Evolutionary conservation across 2,329 filamentous ascomycete species (phyloP), one percentile per base, ranked within the genome.

Genomic region (Arthrobotrys sinensis): DNA sequence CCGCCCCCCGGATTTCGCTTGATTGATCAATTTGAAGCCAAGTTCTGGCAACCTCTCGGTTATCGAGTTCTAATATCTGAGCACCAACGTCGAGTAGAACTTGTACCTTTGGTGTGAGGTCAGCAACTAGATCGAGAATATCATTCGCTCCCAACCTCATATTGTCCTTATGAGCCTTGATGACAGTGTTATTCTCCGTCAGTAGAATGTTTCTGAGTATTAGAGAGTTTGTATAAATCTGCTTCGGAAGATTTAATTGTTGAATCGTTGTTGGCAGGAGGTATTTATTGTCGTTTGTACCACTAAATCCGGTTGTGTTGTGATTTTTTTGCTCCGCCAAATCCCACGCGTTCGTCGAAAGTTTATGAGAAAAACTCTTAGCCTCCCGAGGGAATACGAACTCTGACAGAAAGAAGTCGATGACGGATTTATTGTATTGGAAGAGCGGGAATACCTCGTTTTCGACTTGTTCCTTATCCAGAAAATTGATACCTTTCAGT

Each of bases 71-170:
- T 0, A 94, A 82, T 3, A 94, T 88, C 57, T 91, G 89, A 0
- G 92, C 91, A 0, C 92, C 91, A 0, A 92, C 91, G 80, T 94
- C 91, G 0, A 94, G 85, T 0, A 94, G 87, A 0, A 93, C 90
- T 0, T 87, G 86, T 0, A 88, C 84, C 0, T 84, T 82, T 0
- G 84, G 83, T 0, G 84, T 40, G 52, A 88, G 82, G 0, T 50
- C 48, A 0, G 84, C 82, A 0, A 91, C 84, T 4, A 85, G 81
- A 0, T 82, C 24, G 0, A 93, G 81, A 0, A 92, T 81, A 8
- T 50, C 63, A 5, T 43, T 16, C 1, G 1, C 80, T 8, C 85
- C 82, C 0, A 86, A 79, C 79, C 4, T 68, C 40, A 0, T 28
- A 60, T 14, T 81, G 0, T 81, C 8, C 85, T 82, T 0, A 85